Percentiles rank a stretch among this genome's conserved stretches.
Evolutionary conservation across 108 stramenopile genomes (phyloP).

Genomic region (Fragilaria radians): DNA sequence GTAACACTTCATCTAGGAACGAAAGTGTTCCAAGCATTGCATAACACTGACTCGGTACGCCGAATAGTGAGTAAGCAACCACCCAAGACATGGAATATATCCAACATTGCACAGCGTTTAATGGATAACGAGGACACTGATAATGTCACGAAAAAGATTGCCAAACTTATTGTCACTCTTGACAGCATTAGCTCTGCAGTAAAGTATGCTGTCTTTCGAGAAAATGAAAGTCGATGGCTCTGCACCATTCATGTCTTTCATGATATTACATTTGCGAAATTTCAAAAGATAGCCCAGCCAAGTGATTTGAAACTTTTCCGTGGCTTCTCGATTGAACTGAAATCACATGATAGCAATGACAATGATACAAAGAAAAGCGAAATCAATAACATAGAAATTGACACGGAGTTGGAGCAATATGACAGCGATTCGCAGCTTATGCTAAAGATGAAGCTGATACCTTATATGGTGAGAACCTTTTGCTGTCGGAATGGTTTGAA

Average conservation of each 20-base stretch:
- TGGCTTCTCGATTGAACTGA: slow-evolving; percentile 67
- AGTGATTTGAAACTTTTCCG: slow-evolving; percentile 67
- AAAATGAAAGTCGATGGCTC: slow-evolving; percentile 32
- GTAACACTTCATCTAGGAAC: neutral
- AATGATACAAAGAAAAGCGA: neutral
- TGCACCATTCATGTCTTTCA: slow-evolving; percentile 58
- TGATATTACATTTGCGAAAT: slow-evolving; percentile 60
- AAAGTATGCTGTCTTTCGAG: slow-evolving; percentile 36
- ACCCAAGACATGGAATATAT: slow-evolving; percentile 10
- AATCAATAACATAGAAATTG: too few relatives aligned
- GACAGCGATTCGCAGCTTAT: slow-evolving; percentile 37
- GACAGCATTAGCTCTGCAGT: slow-evolving; percentile 32
- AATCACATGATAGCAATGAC: slow-evolving; percentile 11
- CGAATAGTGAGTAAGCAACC: neutral
- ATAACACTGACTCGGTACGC: slow-evolving; percentile 12
- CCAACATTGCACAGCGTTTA: slow-evolving; percentile 19
- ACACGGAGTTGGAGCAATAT: neutral
- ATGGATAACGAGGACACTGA: slow-evolving; percentile 11
- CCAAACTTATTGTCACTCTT: slow-evolving; percentile 42
- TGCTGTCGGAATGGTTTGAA: slow-evolving; percentile 65
- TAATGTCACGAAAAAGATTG: slow-evolving; percentile 57
- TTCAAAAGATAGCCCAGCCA: slow-evolving; percentile 10
- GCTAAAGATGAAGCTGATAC: slow-evolving; percentile 85
- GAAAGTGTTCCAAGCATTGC: slow-evolving; percentile 6
- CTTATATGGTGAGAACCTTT: slow-evolving; percentile 86